Base-by-base conservation (phyloP, 2,329 filamentous ascomycete species). In the Cylindrodendrum hubeiense region DNA sequence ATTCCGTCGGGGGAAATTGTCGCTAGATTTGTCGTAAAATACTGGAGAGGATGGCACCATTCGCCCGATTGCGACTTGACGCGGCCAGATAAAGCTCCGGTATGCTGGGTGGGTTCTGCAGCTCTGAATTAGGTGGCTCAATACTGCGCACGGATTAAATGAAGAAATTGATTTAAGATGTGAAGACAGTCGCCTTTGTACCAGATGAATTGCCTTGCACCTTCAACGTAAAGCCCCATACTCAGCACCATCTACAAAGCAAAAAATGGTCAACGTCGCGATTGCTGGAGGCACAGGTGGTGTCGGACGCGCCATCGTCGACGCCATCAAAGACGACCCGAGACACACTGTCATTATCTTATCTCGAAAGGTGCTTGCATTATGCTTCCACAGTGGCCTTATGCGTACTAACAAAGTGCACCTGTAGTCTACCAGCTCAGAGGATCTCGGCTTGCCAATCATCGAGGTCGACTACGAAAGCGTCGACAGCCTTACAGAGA, bases 261-360 rank as follows among this genome's bases (percentile, higher is more conserved):
- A 34, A 9, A 13, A 9, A 13, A 56, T 56, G 53, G 39, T 24
- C n/a, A 56, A 26, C 19, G 53, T 46, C 4, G 53, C 41, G 21
- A 30, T 57, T 13, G 54, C 54, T 21, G 44, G 54, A 24, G 54
- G 54, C 21, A 49, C 54, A 24, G 44, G 54, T 3, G 28, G 21
- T 13, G 24, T 57, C 65, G 41, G 54, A 12, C 41, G 30, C 13
- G 15, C 54, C n/a, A 49, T 57, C 28, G 28, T 24, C 19, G 28
- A 57, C 7, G 43, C 41, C 17, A 26, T 49, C 10, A 37, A 49
- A 15, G 21, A 13, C 4, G 41, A 47, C 21, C 22, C 19, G 9
- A 22, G 28, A 9, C 43, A 57, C 43, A 34, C n/a, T 28, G 39
- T 24, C 4, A 13, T 56, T 22, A 13, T 39, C 12, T 19, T 56